These are phyloP conservation scores for Ziziphus jujuba DNA, from an alignment of 306 rosid genomes.

Conservation along the genomic window DNA sequence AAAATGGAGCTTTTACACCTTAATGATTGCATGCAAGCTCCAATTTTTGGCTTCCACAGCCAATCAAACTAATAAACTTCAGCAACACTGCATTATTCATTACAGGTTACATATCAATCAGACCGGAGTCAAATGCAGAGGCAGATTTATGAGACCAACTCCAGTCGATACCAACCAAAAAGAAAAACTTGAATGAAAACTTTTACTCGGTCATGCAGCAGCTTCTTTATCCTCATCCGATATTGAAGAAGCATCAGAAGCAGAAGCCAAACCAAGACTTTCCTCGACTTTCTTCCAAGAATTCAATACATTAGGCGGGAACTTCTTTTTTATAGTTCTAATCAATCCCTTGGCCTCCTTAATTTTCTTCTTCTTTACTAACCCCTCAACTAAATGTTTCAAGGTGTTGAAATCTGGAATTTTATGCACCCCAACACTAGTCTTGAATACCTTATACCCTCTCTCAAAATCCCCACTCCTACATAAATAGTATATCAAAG, in stretches of 20 bases:
- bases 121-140: background rate
- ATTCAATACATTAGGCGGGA: slow-evolving; percentile 52
- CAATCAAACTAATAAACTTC: background rate
- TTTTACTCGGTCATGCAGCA: slow-evolving; percentile 14
- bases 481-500: slow-evolving; percentile 48
- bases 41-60: slow-evolving; percentile 14
- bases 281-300: slow-evolving; percentile 61
- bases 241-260: slow-evolving; percentile 10
- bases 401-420: slow-evolving; percentile 57
- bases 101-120: background rate
- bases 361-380: slow-evolving; percentile 48
- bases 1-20: slow-evolving; percentile 19
- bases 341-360: slow-evolving; percentile 53
- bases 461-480: slow-evolving; percentile 40
- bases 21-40: slow-evolving; percentile 2
- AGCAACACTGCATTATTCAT: slow-evolving; percentile 5
- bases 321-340: slow-evolving; percentile 55
- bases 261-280: slow-evolving; percentile 48
- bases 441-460: slow-evolving; percentile 56
- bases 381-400: slow-evolving; percentile 55
- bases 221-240: slow-evolving; percentile 30
- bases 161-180: background rate
- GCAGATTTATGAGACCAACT: slow-evolving; percentile 2
- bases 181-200: slow-evolving; percentile 1
- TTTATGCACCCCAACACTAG: slow-evolving; percentile 53